phyloP scores from a whole-genome alignment of 495 filamentous ascomycete genomes.

The Podospora conica region DNA sequence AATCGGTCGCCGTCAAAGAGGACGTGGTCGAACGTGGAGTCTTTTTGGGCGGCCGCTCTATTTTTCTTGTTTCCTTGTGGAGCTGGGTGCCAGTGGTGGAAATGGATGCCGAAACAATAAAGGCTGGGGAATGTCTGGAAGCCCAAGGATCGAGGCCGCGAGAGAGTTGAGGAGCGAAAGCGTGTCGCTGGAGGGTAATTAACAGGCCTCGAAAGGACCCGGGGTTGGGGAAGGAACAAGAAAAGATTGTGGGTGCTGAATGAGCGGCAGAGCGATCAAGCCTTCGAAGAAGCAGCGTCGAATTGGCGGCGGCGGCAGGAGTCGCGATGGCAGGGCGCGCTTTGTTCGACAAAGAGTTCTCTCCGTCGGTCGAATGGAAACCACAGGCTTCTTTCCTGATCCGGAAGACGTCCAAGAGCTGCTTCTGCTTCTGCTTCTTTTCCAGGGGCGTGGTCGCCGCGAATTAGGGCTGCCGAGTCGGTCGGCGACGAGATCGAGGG shows the following conservation, averaged over 20 bases:
- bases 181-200: constrained; percentile 13
- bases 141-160: constrained; percentile 17
- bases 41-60: constrained; percentile 17
- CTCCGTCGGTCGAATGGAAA: constrained; percentile 5
- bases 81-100: constrained; percentile 4
- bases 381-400: constrained; percentile 10
- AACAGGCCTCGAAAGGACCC: constrained; percentile 13
- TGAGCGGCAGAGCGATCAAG: constrained; percentile 24
- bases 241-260: constrained; percentile 28
- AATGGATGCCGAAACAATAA: constrained; percentile 24
- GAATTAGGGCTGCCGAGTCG: constrained; percentile 5
- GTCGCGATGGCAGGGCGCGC: constrained; percentile 3
- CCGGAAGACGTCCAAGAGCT: constrained; percentile 3
- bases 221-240: constrained; percentile 9
- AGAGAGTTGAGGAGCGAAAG: constrained; percentile 9
- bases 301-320: constrained; percentile 7
- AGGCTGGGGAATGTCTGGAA: constrained; percentile 17
- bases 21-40: constrained; percentile 31
- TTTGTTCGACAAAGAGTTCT: constrained; percentile 1
- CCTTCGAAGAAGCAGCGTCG: constrained; percentile 13
- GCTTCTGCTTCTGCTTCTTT: not conserved
- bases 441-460: not conserved
- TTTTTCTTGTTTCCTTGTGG: constrained; percentile 27
- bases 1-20: constrained; percentile 16
- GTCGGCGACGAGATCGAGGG: constrained; percentile 2